Percentiles rank a stretch among this genome's conserved stretches.
Evolutionary conservation across 306 rosid genomes (phyloP).

Genomic region (Pyrus betulifolia): DNA sequence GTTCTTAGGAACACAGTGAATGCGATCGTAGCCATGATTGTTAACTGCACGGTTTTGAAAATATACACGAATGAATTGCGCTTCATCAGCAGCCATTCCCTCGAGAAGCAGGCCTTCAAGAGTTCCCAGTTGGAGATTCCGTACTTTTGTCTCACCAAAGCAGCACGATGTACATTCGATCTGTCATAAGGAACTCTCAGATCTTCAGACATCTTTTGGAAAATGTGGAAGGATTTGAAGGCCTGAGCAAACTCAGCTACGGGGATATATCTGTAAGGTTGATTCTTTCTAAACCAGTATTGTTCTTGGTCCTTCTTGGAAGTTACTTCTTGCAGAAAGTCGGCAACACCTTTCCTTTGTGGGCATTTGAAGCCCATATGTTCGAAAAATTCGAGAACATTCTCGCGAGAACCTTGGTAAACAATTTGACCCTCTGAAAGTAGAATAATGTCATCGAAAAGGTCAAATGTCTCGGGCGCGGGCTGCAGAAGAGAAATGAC

Average conservation of each 20-base stretch:
- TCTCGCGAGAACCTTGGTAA: slow-evolving; percentile 68
- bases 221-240: slow-evolving; percentile 29
- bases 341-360: slow-evolving; percentile 66
- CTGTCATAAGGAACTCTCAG: slow-evolving; percentile 44
- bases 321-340: slow-evolving; percentile 72
- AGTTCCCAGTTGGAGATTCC: slow-evolving; percentile 61
- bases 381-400: slow-evolving; percentile 45
- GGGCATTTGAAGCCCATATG: slow-evolving; percentile 66
- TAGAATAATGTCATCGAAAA: slow-evolving; percentile 61
- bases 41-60: slow-evolving; percentile 64
- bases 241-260: slow-evolving; percentile 38
- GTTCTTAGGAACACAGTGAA: slow-evolving; percentile 63
- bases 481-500: slow-evolving; percentile 71
- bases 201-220: slow-evolving; percentile 33
- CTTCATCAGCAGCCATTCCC: slow-evolving; percentile 68
- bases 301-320: slow-evolving; percentile 76
- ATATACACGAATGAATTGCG: slow-evolving; percentile 54
- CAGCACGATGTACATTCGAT: slow-evolving; percentile 42
- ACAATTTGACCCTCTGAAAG: slow-evolving; percentile 69
- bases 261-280: slow-evolving; percentile 43
- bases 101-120: slow-evolving; percentile 61
- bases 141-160: slow-evolving; percentile 52
- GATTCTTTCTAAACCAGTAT: slow-evolving; percentile 49
- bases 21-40: slow-evolving; percentile 50
- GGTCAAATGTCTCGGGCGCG: slow-evolving; percentile 65